Percentiles rank a stretch among this genome's conserved stretches.
These are phyloP conservation scores for Lentinus brumalis DNA, from an alignment of 768 basidiomycete species.

Conservation along the genomic window DNA sequence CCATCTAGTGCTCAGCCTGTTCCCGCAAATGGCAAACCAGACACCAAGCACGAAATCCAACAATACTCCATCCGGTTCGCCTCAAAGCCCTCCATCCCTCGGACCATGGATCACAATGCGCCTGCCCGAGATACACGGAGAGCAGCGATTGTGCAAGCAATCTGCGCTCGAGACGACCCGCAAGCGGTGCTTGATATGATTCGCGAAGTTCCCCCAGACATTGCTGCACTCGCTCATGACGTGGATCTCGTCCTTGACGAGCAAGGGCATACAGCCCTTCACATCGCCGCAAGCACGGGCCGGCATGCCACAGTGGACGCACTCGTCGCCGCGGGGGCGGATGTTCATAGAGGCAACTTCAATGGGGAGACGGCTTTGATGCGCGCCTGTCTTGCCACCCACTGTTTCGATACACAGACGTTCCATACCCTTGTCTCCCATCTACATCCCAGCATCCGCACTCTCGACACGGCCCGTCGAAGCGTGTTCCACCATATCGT, in stretches of 20 bases:
- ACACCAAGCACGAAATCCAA: constrained; percentile 47
- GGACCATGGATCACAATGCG: constrained; percentile 53
- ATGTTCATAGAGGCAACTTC: constrained; percentile 89
- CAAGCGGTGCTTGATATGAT: constrained; percentile 60
- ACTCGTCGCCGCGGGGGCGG: constrained; percentile 78
- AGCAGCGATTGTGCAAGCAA: constrained; percentile 61
- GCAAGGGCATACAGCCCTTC: constrained; percentile 91
- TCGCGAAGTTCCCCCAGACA: constrained; percentile 58
- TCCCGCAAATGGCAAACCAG: constrained; percentile 44
- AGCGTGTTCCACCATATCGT: constrained; percentile 91
- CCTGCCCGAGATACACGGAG: constrained; percentile 54
- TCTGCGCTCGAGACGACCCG: constrained; percentile 74
- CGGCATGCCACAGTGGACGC: constrained; percentile 66
- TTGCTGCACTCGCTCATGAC: constrained; percentile 44
- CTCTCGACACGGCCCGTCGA: constrained; percentile 83
- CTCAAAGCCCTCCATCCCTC: constrained; percentile 60
- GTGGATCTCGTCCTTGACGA: constrained; percentile 90
- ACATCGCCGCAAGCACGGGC: constrained; percentile 88
- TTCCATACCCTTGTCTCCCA: constrained; percentile 67
- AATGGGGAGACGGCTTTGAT: constrained; percentile 94
- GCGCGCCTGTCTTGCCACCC: constrained; percentile 86
- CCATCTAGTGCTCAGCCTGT: constrained; percentile 46
- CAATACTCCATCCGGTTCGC: constrained; percentile 59
- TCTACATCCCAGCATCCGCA: constrained; percentile 77
- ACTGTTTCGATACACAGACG: constrained; percentile 76